Evolutionary conservation across 352 stramenopile species (phyloP).

Genomic region (Thalassiosira exigua): DNA sequence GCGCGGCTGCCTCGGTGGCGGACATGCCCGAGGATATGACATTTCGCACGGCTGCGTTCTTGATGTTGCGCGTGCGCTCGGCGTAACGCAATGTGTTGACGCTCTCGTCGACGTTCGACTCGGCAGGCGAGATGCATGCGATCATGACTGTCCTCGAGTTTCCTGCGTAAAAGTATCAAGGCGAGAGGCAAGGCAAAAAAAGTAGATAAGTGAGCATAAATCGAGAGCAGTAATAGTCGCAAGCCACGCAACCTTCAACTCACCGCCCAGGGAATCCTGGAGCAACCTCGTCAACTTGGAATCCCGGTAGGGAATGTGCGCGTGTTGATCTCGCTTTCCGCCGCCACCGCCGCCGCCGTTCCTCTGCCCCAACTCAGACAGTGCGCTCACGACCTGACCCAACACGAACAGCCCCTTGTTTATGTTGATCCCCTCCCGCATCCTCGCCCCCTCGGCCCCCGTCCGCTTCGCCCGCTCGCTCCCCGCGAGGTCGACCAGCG

Average conservation of each 20-base stretch:
- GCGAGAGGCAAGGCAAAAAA: no score
- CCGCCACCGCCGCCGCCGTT: conserved; percentile 39
- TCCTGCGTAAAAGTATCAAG: no score
- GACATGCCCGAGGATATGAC: conserved; percentile 77
- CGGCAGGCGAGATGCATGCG: conserved; percentile 92
- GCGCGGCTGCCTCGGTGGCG: conserved; percentile 66
- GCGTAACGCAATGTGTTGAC: conserved; percentile 95
- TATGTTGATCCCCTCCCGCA: conserved; percentile 96
- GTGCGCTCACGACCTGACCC: conserved; percentile 90
- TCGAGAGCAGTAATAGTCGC: no score
- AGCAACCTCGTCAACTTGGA: conserved; percentile 98
- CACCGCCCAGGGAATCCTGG: conserved; percentile 94
- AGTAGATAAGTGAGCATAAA: no score
- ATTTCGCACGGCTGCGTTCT: conserved; percentile 96
- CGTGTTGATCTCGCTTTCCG: not conserved
- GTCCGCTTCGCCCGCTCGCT: conserved; percentile 96
- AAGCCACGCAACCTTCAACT: no score
- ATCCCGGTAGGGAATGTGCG: conserved; percentile 96
- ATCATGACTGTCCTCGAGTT: conserved; percentile 97
- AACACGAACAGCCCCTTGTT: conserved; percentile 96
- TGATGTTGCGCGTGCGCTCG: conserved; percentile 96
- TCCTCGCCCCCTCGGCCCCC: conserved; percentile 91
- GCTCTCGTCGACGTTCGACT: conserved; percentile 96
- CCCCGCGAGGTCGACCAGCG: conserved; percentile 97
- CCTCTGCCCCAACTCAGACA: conserved; percentile 66